phyloP scores from a whole-genome alignment of 805 yeast species.

The Nakazawaea ambrosiae region DNA sequence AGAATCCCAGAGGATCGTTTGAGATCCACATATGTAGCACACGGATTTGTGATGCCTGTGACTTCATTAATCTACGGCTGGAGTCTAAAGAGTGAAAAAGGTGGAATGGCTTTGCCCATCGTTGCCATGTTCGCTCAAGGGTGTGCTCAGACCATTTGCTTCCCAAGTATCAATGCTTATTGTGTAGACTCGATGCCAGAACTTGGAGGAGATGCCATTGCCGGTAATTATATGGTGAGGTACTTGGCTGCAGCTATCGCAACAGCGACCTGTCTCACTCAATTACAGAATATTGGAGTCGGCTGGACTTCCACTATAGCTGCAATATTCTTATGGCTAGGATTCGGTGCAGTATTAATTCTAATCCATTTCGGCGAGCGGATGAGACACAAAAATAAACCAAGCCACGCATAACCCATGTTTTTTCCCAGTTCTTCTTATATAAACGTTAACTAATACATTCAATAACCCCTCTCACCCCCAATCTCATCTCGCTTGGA shows the following conservation, averaged over 20 bases:
- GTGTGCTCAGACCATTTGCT: conserved; percentile 41
- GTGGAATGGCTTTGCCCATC: conserved; percentile 51
- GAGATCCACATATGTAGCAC: conserved; percentile 29
- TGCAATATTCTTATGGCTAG: conserved; percentile 34
- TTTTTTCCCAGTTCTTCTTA: too few relatives aligned
- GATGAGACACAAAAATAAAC: conserved; percentile 21
- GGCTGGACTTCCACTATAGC: conserved; percentile 52
- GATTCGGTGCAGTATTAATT: conserved; percentile 24
- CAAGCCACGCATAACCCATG: too few relatives aligned
- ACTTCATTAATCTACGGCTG: conserved; percentile 47
- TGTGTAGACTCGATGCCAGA: conserved; percentile 54
- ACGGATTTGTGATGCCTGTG: conserved; percentile 38
- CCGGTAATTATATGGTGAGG: conserved; percentile 44
- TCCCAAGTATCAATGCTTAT: conserved; percentile 49
- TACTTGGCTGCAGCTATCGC: conserved; percentile 45
- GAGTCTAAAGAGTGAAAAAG: conserved; percentile 39
- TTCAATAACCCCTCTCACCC: too few relatives aligned
- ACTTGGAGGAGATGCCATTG: conserved; percentile 48
- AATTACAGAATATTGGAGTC: conserved; percentile 41
- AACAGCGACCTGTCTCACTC: conserved; percentile 40
- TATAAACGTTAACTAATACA: too few relatives aligned
- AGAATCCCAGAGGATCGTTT: conserved; percentile 49
- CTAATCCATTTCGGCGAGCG: conserved; percentile 33
- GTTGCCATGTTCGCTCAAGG: conserved; percentile 42
- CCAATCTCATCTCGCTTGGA: too few relatives aligned